Evolutionary conservation across 805 yeast genomes (phyloP).

Genomic region (Pichia californica): DNA sequence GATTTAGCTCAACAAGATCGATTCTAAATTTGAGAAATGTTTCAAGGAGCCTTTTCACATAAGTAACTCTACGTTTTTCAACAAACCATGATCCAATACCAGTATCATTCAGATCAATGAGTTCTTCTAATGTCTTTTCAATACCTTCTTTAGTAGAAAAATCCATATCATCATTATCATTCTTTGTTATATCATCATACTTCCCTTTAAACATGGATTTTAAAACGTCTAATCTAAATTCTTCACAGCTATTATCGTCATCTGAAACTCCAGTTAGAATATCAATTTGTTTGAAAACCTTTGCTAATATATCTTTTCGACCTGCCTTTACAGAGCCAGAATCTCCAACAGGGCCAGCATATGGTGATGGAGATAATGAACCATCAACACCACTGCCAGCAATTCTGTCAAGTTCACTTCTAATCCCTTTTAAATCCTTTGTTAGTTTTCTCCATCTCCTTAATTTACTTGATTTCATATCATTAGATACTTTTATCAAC

Average conservation of each 20-base stretch:
- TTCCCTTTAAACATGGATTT: conserved; percentile 1
- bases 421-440: conserved; percentile 34
- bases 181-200: not conserved
- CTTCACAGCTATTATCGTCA: not conserved
- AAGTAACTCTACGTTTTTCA: conserved; percentile 46
- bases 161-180: not conserved
- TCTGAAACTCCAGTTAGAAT: conserved; percentile 1
- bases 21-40: conserved; percentile 37
- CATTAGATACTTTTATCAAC: conserved; percentile 27
- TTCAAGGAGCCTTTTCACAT: conserved; percentile 36
- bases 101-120: not conserved
- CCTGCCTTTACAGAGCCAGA: not conserved
- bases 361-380: conserved; percentile 1
- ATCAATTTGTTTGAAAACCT: conserved; percentile 10
- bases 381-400: conserved; percentile 11
- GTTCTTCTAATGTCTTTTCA: not conserved
- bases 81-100: conserved; percentile 27
- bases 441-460: conserved; percentile 40
- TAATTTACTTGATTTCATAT: conserved; percentile 30
- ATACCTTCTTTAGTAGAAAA: not conserved
- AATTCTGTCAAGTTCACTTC: conserved; percentile 22
- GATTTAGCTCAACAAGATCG: conserved; percentile 37
- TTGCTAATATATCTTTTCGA: not conserved
- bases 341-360: not conserved
- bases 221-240: conserved; percentile 4